phyloP scores from a whole-genome alignment of 768 basidiomycete species.

The Cystofilobasidium ferigula region DNA sequence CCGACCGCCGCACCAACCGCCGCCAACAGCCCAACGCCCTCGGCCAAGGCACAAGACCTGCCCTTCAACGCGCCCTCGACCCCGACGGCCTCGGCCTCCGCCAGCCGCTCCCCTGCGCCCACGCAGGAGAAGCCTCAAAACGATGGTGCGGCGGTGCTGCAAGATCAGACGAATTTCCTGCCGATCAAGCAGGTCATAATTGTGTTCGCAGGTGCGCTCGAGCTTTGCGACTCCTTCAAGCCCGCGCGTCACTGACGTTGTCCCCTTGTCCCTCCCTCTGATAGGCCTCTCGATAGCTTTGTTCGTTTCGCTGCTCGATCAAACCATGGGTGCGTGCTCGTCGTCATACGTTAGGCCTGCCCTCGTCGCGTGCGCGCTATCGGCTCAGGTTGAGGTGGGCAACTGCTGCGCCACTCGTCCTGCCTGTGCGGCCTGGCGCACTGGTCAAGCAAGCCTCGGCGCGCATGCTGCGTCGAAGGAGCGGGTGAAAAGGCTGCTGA shows the following conservation, averaged over 20 bases:
- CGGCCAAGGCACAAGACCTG: background rate
- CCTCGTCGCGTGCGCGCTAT: too few species aligned
- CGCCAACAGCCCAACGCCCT: too few species aligned
- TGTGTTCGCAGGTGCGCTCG: background rate
- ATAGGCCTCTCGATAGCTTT: conserved; percentile 52
- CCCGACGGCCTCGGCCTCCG: background rate
- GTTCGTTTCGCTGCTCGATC: conserved; percentile 54
- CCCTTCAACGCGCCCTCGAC: background rate
- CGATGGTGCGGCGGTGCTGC: conserved; percentile 39
- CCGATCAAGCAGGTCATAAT: conserved; percentile 46
- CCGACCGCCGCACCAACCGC: background rate
- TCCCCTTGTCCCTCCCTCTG: background rate
- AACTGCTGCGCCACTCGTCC: too few species aligned
- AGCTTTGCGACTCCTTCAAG: background rate
- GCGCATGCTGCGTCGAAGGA: too few species aligned
- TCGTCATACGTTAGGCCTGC: background rate
- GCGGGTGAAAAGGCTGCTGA: too few species aligned
- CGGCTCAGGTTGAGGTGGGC: too few species aligned
- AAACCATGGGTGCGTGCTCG: conserved; percentile 46
- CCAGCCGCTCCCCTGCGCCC: background rate
- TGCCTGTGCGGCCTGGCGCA: too few species aligned
- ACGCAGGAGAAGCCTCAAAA: background rate
- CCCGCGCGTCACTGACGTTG: background rate
- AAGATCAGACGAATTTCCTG: conserved; percentile 67
- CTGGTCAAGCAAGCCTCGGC: too few species aligned